These are phyloP conservation scores for Purpureocillium takamizusanense DNA, from an alignment of 2,329 filamentous ascomycete species.

Conservation along the genomic window DNA sequence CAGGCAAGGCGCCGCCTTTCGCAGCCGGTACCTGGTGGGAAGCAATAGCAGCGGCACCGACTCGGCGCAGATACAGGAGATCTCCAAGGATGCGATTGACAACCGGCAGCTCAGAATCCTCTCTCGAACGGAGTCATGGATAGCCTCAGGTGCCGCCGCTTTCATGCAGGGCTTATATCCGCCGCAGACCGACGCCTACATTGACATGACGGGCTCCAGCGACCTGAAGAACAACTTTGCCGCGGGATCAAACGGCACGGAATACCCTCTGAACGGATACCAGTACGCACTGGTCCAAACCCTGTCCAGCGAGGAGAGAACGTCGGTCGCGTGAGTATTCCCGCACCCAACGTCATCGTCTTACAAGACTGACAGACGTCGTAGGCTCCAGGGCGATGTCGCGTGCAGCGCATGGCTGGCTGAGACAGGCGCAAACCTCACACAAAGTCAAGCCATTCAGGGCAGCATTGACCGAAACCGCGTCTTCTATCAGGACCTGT, in stretches of 20 bases:
- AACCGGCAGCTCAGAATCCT: slow-evolving; percentile 35
- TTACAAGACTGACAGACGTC: slow-evolving; percentile 2
- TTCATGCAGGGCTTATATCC: slow-evolving; percentile 85
- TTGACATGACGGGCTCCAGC: slow-evolving; percentile 15
- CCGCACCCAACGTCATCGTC: not conserved
- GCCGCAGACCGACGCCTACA: slow-evolving; percentile 39
- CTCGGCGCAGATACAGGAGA: slow-evolving; percentile 28
- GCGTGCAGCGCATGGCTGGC: slow-evolving; percentile 28
- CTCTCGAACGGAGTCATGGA: slow-evolving; percentile 30
- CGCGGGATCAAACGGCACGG: slow-evolving; percentile 35
- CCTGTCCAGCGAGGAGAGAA: slow-evolving; percentile 33
- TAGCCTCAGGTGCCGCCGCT: slow-evolving; percentile 61
- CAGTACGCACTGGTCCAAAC: slow-evolving; percentile 65
- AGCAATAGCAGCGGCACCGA: slow-evolving; percentile 16
- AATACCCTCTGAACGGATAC: slow-evolving; percentile 66
- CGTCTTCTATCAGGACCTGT: slow-evolving; percentile 35
- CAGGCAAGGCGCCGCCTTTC: slow-evolving; percentile 37
- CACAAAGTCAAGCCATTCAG: slow-evolving; percentile 13
- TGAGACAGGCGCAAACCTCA: slow-evolving; percentile 17
- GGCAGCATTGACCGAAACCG: slow-evolving; percentile 18
- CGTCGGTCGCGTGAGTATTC: slow-evolving; percentile 33
- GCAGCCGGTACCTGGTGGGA: slow-evolving; percentile 36
- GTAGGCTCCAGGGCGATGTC: slow-evolving; percentile 27
- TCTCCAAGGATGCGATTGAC: slow-evolving; percentile 35
- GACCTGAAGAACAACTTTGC: slow-evolving; percentile 32